Evolutionary conservation across 345 rosid species (phyloP).

Genomic region (Bretschneidera sinensis): DNA sequence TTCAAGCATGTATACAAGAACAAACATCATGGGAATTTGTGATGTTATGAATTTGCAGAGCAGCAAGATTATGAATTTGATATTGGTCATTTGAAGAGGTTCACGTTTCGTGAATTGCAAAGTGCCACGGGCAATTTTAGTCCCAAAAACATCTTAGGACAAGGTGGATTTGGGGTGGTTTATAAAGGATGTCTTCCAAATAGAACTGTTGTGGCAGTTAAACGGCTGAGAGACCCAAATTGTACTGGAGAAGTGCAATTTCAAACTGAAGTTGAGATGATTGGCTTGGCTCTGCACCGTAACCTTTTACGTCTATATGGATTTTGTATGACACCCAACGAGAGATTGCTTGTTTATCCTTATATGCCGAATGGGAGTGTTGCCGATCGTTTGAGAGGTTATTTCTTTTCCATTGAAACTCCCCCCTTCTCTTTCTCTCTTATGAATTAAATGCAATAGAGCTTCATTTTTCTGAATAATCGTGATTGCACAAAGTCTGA

Average conservation of each 20-base stretch:
- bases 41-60: conserved; percentile 41
- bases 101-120: conserved; percentile 78
- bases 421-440: background rate
- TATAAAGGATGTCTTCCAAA: conserved; percentile 86
- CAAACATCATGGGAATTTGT: background rate
- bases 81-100: conserved; percentile 79
- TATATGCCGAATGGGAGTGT: conserved; percentile 97
- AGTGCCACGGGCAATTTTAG: conserved; percentile 71
- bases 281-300: conserved; percentile 89
- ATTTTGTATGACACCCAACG: conserved; percentile 80
- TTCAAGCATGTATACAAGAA: background rate
- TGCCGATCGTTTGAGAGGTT: conserved; percentile 92
- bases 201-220: conserved; percentile 72
- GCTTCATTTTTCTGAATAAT: background rate
- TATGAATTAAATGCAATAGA: background rate
- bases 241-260: conserved; percentile 90
- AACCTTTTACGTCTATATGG: conserved; percentile 86
- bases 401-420: conserved; percentile 2
- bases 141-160: conserved; percentile 76
- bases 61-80: conserved; percentile 91
- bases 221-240: conserved; percentile 88
- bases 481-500: background rate
- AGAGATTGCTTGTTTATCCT: conserved; percentile 90
- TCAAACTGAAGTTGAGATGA: conserved; percentile 97
- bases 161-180: conserved; percentile 95